Conservation (phyloP, 805 yeast genomes). For the Ogataea pignaliae region DNA sequence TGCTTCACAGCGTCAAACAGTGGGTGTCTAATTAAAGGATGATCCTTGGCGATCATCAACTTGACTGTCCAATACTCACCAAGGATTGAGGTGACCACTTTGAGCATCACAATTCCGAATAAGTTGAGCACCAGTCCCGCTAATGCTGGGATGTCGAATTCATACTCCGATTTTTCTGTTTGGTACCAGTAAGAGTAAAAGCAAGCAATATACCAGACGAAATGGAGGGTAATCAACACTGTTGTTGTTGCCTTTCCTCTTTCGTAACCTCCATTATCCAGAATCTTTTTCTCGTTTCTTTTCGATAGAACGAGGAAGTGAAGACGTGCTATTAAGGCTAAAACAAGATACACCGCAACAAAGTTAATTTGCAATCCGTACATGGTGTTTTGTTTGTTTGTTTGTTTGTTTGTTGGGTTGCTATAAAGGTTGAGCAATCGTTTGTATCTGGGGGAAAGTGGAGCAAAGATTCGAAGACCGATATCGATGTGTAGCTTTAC, state of each 20-base stretch:
- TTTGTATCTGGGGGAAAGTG: too few relatives aligned
- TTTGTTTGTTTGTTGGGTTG: too few relatives aligned
- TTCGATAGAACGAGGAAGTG: constrained; percentile 5
- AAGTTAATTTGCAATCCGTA: background rate
- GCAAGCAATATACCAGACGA: constrained; percentile 6
- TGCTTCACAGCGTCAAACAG: constrained; percentile 9
- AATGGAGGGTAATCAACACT: constrained; percentile 5
- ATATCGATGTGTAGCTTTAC: too few relatives aligned
- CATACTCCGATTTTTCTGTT: background rate
- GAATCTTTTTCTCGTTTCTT: constrained; percentile 7
- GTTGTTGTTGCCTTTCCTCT: constrained; percentile 6
- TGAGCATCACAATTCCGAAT: constrained; percentile 9
- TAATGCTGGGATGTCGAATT: constrained; percentile 1
- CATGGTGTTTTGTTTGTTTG: too few relatives aligned
- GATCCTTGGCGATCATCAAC: constrained; percentile 13
- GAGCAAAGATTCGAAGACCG: too few relatives aligned
- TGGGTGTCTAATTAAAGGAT: constrained; percentile 13
- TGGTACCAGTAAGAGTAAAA: background rate
- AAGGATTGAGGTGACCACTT: constrained; percentile 5
- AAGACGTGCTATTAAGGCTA: constrained; percentile 1
- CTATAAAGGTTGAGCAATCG: too few relatives aligned
- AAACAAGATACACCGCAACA: constrained; percentile 2
- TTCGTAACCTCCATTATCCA: constrained; percentile 10
- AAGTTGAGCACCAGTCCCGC: constrained; percentile 5
- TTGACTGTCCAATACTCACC: constrained; percentile 14